Conservation (phyloP, 495 filamentous ascomycete genomes). For the Neurospora tetraspora region DNA sequence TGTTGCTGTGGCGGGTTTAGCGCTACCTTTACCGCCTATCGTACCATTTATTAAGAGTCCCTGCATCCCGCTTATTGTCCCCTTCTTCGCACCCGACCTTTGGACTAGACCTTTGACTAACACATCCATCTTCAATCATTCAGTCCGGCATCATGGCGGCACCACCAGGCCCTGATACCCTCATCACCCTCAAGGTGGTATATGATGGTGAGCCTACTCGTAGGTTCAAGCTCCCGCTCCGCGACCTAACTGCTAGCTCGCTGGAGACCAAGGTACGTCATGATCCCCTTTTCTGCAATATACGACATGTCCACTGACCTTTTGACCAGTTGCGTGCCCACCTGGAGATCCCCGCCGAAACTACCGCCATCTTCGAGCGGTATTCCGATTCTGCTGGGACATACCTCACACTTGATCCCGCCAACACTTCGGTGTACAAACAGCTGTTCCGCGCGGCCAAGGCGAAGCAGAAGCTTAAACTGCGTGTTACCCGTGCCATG, state of each 20-base stretch:
- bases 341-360: constrained; percentile 58
- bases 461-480: constrained; percentile 93
- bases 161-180: constrained; percentile 45
- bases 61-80: neutral
- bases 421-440: constrained; percentile 81
- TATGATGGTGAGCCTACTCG: constrained; percentile 55
- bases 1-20: neutral
- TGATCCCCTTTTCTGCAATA: neutral
- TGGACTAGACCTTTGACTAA: neutral
- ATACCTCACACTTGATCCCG: constrained; percentile 68
- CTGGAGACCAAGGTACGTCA: constrained; percentile 79
- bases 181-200: constrained; percentile 77
- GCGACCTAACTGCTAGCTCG: constrained; percentile 65
- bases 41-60: neutral
- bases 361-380: constrained; percentile 72
- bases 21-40: neutral
- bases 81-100: neutral
- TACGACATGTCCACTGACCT: constrained; percentile 12
- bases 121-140: constrained; percentile 2
- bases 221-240: constrained; percentile 82
- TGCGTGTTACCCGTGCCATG: constrained; percentile 50
- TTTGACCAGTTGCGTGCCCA: constrained; percentile 58
- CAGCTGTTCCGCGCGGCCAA: constrained; percentile 95
- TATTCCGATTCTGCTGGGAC: constrained; percentile 87
- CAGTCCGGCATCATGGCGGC: neutral